Percentiles rank a stretch among this genome's conserved stretches.
Evolutionary conservation across 1,284 basidiomycete species (phyloP).

Genomic region (Coniferiporia sulphurascens): DNA sequence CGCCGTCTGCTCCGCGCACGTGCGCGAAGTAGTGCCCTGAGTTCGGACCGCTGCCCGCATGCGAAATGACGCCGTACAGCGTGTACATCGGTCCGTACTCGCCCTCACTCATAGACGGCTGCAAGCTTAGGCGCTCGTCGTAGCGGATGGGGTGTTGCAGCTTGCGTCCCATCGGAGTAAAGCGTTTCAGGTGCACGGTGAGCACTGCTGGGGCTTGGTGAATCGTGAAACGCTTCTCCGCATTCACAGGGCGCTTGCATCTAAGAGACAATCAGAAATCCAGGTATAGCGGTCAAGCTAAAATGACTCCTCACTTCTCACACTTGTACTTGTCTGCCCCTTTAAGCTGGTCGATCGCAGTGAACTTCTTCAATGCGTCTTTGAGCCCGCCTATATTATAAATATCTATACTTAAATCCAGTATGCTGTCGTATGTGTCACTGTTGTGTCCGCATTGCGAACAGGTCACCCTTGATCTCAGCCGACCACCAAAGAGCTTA

Average conservation of each 20-base stretch:
- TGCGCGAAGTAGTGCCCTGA: conserved; percentile 95
- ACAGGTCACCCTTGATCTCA: conserved; percentile 94
- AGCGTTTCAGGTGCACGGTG: conserved; percentile 96
- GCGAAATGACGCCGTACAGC: conserved; percentile 90
- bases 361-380: conserved; percentile 81
- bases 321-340: conserved; percentile 98
- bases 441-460: conserved; percentile 79
- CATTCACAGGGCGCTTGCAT: conserved; percentile 85
- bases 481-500: conserved; percentile 86
- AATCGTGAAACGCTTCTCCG: conserved; percentile 85
- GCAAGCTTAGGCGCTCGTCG: conserved; percentile 72
- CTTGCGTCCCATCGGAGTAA: conserved; percentile 87
- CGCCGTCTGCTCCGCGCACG: conserved; percentile 67
- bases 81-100: conserved; percentile 77
- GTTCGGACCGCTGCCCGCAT: conserved; percentile 89
- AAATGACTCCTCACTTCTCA: conserved; percentile 72
- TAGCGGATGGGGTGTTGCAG: conserved; percentile 77
- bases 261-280: conserved; percentile 35
- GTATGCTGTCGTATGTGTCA: conserved; percentile 94
- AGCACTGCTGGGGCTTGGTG: conserved; percentile 87
- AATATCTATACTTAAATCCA: conserved; percentile 92
- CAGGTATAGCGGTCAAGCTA: conserved; percentile 3
- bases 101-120: conserved; percentile 80
- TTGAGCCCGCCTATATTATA: conserved; percentile 57
- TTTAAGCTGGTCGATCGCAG: conserved; percentile 77